Percentiles rank a stretch among this genome's conserved stretches.
phyloP scores from a whole-genome alignment of 2,329 filamentous ascomycete genomes.

The Ustilaginoidea virens region DNA sequence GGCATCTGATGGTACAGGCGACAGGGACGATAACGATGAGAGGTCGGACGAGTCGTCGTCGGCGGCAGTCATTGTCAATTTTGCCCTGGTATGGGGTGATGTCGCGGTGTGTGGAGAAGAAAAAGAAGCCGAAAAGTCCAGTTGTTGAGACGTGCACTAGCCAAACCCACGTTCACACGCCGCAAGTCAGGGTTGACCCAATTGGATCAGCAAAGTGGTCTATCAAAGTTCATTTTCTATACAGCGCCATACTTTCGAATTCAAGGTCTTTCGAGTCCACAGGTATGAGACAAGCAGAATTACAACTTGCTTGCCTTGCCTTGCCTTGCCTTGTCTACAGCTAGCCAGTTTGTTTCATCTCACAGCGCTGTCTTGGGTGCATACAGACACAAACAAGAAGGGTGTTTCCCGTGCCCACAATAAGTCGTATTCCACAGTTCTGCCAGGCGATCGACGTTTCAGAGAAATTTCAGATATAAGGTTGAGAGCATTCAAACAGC shows the following conservation, averaged over 20 bases:
- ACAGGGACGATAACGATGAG: slow-evolving; percentile 38
- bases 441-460: too few relatives aligned
- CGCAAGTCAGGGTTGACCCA: slow-evolving; percentile 15
- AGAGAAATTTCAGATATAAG: too few relatives aligned
- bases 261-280: too few relatives aligned
- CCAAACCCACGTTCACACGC: slow-evolving; percentile 12
- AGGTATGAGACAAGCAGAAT: too few relatives aligned
- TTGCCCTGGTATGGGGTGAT: slow-evolving; percentile 9
- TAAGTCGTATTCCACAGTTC: too few relatives aligned
- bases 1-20: slow-evolving; percentile 27
- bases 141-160: slow-evolving; percentile 15
- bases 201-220: slow-evolving; percentile 15
- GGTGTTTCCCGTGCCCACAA: too few relatives aligned
- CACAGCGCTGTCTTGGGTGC: too few relatives aligned
- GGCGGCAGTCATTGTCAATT: slow-evolving; percentile 35
- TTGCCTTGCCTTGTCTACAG: background rate
- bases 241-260: too few relatives aligned
- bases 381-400: too few relatives aligned
- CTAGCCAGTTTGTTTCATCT: slow-evolving; percentile 2
- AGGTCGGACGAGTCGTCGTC: slow-evolving; percentile 50
- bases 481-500: too few relatives aligned
- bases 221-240: slow-evolving; percentile 6
- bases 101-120: slow-evolving; percentile 13
- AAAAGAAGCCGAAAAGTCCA: slow-evolving; percentile 13
- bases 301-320: background rate